phyloP scores from a whole-genome alignment of 257 asterid genomes.

The Solanum chmielewskii region DNA sequence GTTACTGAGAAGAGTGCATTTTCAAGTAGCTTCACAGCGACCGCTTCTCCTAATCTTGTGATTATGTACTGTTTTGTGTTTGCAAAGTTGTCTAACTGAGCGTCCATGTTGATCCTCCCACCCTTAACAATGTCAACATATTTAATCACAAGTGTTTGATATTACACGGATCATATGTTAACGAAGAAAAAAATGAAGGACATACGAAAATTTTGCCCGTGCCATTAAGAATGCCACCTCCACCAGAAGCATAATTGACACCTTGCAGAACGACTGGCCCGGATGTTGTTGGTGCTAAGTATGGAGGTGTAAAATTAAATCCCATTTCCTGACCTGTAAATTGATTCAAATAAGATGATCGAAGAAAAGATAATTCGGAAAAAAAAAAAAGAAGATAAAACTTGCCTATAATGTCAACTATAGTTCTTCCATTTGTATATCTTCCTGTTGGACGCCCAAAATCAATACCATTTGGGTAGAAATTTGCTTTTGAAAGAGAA shows the following conservation, averaged over 20 bases:
- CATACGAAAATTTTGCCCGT: constrained; percentile 64
- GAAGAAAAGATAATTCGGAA: not conserved
- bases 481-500: constrained; percentile 65
- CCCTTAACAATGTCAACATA: constrained; percentile 13
- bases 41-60: constrained; percentile 22
- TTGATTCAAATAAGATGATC: not conserved
- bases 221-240: constrained; percentile 61
- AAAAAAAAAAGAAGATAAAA: not conserved
- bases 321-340: constrained; percentile 48
- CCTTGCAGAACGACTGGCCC: constrained; percentile 46
- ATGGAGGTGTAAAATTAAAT: constrained; percentile 50
- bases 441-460: constrained; percentile 69
- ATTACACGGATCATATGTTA: not conserved
- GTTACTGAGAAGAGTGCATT: constrained; percentile 43
- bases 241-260: constrained; percentile 76
- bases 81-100: constrained; percentile 72
- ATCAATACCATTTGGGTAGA: constrained; percentile 63
- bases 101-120: constrained; percentile 68
- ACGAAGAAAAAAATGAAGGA: not conserved
- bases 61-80: constrained; percentile 47
- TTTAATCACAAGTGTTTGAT: not conserved
- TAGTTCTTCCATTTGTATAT: constrained; percentile 70
- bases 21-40: constrained; percentile 19
- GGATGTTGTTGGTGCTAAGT: constrained; percentile 52
- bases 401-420: constrained; percentile 66